These are phyloP conservation scores for Aristolochia fimbriata DNA, from an alignment of 164 flowering plant species.

Conservation along the genomic window DNA sequence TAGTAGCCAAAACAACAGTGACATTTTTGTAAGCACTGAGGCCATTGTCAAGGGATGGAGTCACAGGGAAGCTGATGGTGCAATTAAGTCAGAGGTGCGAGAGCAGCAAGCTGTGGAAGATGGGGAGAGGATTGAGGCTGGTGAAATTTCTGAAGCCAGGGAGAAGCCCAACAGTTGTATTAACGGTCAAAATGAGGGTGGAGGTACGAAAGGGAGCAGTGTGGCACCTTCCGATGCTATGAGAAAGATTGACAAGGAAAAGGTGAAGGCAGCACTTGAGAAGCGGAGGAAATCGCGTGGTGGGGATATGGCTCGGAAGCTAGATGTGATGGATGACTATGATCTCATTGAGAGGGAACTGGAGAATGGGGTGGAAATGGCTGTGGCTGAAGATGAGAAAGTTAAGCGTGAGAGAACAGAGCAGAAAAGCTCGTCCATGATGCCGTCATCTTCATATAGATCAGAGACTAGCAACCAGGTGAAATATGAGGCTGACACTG, in stretches of 20 bases:
- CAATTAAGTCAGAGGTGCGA: constrained; percentile 14
- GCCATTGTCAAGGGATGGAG: constrained; percentile 15
- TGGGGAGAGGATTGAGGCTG: constrained; percentile 27
- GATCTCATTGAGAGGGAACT: constrained; percentile 80
- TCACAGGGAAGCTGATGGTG: constrained; percentile 24
- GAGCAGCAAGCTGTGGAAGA: constrained; percentile 22
- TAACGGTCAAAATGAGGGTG: constrained; percentile 27
- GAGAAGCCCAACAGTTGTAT: constrained; percentile 18
- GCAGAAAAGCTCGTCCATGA: constrained; percentile 33
- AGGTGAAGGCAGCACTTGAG: constrained; percentile 66
- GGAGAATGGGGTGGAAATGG: constrained; percentile 80
- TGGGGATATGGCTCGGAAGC: constrained; percentile 34
- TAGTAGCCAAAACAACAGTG: constrained; percentile 28
- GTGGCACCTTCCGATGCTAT: constrained; percentile 58
- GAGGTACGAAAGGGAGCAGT: constrained; percentile 21
- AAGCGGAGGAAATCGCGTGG: constrained; percentile 53
- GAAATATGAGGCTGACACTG: not conserved
- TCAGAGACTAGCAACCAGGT: constrained; percentile 6
- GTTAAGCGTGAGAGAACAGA: constrained; percentile 43
- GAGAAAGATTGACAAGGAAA: constrained; percentile 60
- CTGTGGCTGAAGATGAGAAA: constrained; percentile 49
- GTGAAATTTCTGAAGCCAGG: constrained; percentile 27
- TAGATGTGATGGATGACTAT: constrained; percentile 69
- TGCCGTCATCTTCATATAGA: constrained; percentile 9
- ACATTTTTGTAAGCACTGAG: constrained; percentile 38